A percentile compares a stretch with the other conserved stretches of the same genome.
These are phyloP conservation scores for Acer campestre DNA, from an alignment of 345 rosid genomes.

Conservation along the genomic window DNA sequence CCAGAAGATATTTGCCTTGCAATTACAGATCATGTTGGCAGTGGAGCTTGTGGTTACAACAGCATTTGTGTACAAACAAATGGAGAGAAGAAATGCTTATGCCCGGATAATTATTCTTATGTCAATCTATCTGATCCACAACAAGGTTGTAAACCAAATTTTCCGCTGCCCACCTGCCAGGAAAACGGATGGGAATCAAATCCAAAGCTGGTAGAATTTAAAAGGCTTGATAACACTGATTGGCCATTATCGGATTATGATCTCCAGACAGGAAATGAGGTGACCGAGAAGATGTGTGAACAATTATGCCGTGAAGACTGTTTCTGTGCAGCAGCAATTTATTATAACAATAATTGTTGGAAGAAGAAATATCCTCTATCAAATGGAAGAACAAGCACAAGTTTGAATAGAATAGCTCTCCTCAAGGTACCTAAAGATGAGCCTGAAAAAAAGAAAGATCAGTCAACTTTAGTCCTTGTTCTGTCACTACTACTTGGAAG, in stretches of 20 bases:
- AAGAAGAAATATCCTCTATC: conserved; percentile 23
- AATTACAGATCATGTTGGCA: not conserved
- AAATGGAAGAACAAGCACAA: conserved; percentile 1
- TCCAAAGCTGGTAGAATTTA: not conserved
- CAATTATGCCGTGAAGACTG: not conserved
- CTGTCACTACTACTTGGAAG: conserved; percentile 5
- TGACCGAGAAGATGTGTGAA: conserved; percentile 1
- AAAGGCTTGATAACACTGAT: not conserved
- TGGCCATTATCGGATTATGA: conserved; percentile 15
- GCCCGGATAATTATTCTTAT: not conserved
- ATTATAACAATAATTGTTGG: not conserved
- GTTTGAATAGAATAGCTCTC: conserved; percentile 9
- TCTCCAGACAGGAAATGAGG: not conserved
- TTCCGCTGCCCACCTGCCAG: conserved; percentile 15
- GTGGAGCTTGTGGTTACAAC: conserved; percentile 21
- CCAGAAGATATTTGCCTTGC: conserved; percentile 1
- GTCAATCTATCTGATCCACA: not conserved
- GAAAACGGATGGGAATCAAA: conserved; percentile 14
- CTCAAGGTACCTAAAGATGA: conserved; percentile 13
- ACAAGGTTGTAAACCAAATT: conserved; percentile 17
- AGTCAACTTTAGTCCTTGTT: conserved; percentile 3
- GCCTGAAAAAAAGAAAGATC: not conserved
- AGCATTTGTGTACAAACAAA: not conserved
- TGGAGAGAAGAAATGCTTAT: not conserved
- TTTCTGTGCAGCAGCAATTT: conserved; percentile 13